Evolutionary conservation across 768 basidiomycete genomes (phyloP), one percentile per base, ranked within the genome.

Genomic region (Rhodotorula kratochvilovae): DNA sequence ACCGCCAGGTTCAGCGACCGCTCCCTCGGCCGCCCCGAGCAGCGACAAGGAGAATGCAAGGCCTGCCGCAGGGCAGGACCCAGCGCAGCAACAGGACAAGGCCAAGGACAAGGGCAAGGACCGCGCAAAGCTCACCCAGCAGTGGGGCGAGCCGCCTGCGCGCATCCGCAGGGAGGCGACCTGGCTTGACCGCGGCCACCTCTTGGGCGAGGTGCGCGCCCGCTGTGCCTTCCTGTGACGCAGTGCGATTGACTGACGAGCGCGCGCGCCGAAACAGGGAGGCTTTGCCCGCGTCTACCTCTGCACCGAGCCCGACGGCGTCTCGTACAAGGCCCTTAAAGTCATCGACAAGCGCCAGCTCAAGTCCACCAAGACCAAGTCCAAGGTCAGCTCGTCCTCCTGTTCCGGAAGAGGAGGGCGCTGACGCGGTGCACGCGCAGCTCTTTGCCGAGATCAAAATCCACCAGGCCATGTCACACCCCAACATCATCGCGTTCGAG

Each of bases 381-480:
- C 92, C 27, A 97, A 97, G 86, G 94, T 92, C 60, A 63, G 84
- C 46, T 51, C 54, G 5, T 5, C 58, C 23, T 45, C 33, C 51
- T n/a, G 6, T n/a, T 33, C 33, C 12, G 17, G 7, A 51, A 25
- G 17, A 45, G 36, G 39, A 21, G 19, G 15, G 16, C 15, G 42
- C 29, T 17, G 36, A 50, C 33, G 36, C 61, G 77, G 11, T 78
- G 25, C 35, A 35, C 42, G 51, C 11, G 45, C 66, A 97, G 95
- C 86, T 99, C 57, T 99, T 93, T 78, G 94, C 95, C 70, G 95
- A 99, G 84, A 99, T 99, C 78, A 96, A 95, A 84, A 92, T 99
- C 59, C 95, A 99, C 81, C 87, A 89, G 70, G 88, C 91, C 23
- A 85, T 99, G 58, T 81, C 86, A 35, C 95, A 98, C 76, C 90